A percentile compares a stretch with the other conserved stretches of the same genome.
Conservation (phyloP, 352 stramenopile species). For the Phytophthora sojae region DNA sequence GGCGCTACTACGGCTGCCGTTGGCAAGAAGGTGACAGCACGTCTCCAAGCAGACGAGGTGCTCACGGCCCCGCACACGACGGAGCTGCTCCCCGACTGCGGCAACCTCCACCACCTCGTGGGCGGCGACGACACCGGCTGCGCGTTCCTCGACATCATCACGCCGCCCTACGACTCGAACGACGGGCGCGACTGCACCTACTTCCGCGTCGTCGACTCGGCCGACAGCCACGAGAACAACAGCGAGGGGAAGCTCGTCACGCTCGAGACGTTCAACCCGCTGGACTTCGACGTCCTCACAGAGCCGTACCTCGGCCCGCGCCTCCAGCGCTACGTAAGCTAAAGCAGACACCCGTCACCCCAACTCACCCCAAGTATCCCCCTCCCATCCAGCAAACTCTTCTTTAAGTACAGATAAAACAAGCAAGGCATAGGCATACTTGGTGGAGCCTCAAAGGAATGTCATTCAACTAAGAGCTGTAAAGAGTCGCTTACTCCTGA, state of each 20-base stretch:
- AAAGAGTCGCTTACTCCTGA: slow-evolving; percentile 23
- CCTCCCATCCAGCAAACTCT: neutral
- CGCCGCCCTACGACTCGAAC: slow-evolving; percentile 78
- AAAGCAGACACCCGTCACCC: neutral
- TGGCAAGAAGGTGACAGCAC: slow-evolving; percentile 38
- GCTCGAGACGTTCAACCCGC: slow-evolving; percentile 62
- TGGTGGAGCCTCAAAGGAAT: slow-evolving; percentile 35
- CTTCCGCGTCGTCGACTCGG: slow-evolving; percentile 55
- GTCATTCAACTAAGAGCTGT: slow-evolving; percentile 16
- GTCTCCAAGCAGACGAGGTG: slow-evolving; percentile 49
- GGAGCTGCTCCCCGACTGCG: slow-evolving; percentile 69
- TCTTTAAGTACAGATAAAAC: neutral
- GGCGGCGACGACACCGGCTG: slow-evolving; percentile 76
- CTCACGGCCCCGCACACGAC: slow-evolving; percentile 69
- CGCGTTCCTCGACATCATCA: slow-evolving; percentile 89
- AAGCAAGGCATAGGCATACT: neutral
- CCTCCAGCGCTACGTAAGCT: slow-evolving; percentile 41
- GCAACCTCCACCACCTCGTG: slow-evolving; percentile 85
- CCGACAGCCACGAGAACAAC: slow-evolving; percentile 11
- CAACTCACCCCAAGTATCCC: neutral
- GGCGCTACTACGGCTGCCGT: neutral
- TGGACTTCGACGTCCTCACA: slow-evolving; percentile 62
- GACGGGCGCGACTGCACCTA: slow-evolving; percentile 80
- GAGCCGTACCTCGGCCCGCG: slow-evolving; percentile 59
- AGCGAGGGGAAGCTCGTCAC: slow-evolving; percentile 31